Evolutionary conservation across 2,329 filamentous ascomycete genomes (phyloP).

Genomic region (Raffaelea albimanens): DNA sequence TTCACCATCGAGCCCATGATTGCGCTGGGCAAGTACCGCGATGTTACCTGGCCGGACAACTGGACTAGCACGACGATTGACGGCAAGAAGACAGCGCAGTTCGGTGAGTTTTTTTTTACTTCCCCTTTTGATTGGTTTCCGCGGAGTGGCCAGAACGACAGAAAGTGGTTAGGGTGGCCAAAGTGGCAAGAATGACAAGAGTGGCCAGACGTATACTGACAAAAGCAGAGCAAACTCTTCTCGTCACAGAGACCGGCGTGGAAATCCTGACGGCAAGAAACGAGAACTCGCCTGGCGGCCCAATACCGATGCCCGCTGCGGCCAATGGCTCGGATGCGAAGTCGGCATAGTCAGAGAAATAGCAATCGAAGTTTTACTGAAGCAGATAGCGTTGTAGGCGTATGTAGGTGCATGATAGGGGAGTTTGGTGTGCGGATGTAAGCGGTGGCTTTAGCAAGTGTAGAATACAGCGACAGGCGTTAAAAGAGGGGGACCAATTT

Average conservation of each 20-base stretch:
- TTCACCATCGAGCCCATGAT: slow-evolving; percentile 99
- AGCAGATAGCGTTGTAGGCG: too few relatives aligned
- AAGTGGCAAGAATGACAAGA: background rate
- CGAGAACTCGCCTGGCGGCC: slow-evolving; percentile 66
- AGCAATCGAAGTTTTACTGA: background rate
- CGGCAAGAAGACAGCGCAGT: slow-evolving; percentile 84
- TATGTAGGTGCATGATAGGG: too few relatives aligned
- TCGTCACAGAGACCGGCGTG: slow-evolving; percentile 77
- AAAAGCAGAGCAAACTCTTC: slow-evolving; percentile 70
- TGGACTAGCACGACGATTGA: slow-evolving; percentile 95
- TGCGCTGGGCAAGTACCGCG: slow-evolving; percentile 77
- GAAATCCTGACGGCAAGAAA: slow-evolving; percentile 72
- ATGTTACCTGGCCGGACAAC: slow-evolving; percentile 96
- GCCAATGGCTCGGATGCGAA: background rate
- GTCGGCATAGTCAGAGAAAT: background rate
- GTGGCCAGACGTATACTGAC: too few relatives aligned
- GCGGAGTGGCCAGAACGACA: background rate
- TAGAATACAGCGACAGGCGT: too few relatives aligned
- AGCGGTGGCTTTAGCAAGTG: too few relatives aligned
- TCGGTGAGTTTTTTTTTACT: slow-evolving; percentile 50
- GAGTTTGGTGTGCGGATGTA: too few relatives aligned
- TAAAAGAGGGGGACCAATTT: too few relatives aligned
- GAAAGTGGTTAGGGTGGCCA: too few relatives aligned
- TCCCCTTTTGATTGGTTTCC: background rate
- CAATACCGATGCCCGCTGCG: slow-evolving; percentile 45